Evolutionary conservation across 1,284 basidiomycete species (phyloP), one percentile per base, ranked within the genome.

Genomic region (Sporisorium scitamineum): DNA sequence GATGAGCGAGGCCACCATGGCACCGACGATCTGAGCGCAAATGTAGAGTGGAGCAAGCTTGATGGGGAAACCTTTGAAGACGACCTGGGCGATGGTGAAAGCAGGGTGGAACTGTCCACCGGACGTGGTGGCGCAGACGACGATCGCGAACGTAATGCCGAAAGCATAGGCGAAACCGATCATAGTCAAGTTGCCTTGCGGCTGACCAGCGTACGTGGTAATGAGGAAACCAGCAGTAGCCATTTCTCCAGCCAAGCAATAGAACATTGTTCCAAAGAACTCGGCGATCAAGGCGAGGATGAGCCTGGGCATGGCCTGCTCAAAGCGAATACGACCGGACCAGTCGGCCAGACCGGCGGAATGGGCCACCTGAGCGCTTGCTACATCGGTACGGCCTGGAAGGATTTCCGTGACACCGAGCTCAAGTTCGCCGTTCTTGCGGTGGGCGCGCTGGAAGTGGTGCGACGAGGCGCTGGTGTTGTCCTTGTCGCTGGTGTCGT

Each of bases 21-120:
- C 78, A 41, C 79, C 79, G 34, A 79, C 50, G 48, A 81, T 24
- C 59, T 81, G 79, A 13, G 73, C 74, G 9, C 29, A 5, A 37
- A 81, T 81, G 73, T 81, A 81, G 5, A 75, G 34, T 5, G 79
- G 79, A 26, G 76, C 78, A 16, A 76, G 66, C 47, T 71, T 59
- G 62, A 75, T 55, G 6, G 79, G 79, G 70, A 81, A 81, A 50
- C 79, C 79, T 50, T 81, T 81, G 76, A 68, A 81, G 16, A 80
- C 55, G 42, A 75, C 70, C 62, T 80, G 79, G 14, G 79, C 71
- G 27, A 81, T 58, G 24, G 79, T 80, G 61, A 81, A 61, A 24
- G 27, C 67, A 5, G 79, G 78, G 59, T 81, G 70, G 64, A 81
- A 78, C 56, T 80, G 78, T 29, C 75, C 78, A 50, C 78, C 78